These are phyloP conservation scores for Emmonsiellopsis sp. DNA, from an alignment of 2,329 filamentous ascomycete species.

Conservation along the genomic window DNA sequence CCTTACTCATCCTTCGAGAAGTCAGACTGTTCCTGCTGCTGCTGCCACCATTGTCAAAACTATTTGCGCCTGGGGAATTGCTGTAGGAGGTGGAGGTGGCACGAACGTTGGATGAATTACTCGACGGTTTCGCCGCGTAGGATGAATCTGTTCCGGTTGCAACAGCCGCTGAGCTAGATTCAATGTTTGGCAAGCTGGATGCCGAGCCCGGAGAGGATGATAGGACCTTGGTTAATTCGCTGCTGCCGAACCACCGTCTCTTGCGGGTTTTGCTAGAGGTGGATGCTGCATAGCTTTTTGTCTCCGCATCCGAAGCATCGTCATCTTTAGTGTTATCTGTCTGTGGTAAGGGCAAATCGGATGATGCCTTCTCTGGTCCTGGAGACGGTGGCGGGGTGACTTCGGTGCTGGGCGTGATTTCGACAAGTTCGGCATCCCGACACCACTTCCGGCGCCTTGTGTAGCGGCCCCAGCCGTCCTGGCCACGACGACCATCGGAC, in stretches of 20 bases:
- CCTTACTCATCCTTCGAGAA: conserved; percentile 14
- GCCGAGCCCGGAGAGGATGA: conserved; percentile 5
- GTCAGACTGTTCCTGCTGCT: conserved; percentile 5
- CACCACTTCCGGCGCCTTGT: conserved; percentile 93
- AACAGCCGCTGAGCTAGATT: neutral
- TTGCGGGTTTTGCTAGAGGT: conserved; percentile 22
- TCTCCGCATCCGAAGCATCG: conserved; percentile 15
- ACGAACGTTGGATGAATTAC: conserved; percentile 2
- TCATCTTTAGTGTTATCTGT: conserved; percentile 14
- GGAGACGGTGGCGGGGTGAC: conserved; percentile 21
- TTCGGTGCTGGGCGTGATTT: conserved; percentile 40
- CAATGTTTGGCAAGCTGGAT: conserved; percentile 1
- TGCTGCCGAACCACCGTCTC: conserved; percentile 28
- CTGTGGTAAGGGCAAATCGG: conserved; percentile 17
- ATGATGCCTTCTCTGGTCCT: conserved; percentile 29
- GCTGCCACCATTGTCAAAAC: conserved; percentile 11
- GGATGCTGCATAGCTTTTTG: conserved; percentile 20
- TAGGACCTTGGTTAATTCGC: conserved; percentile 4
- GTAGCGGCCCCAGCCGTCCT: conserved; percentile 90
- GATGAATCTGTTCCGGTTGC: neutral
- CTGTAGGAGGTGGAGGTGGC: conserved; percentile 1
- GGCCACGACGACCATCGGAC: conserved; percentile 74
- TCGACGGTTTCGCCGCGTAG: neutral
- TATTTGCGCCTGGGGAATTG: conserved; percentile 2
- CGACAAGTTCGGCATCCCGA: conserved; percentile 88